Base-by-base conservation (phyloP, 2,329 filamentous ascomycete species). In the Chaetoscypha palmicola region DNA sequence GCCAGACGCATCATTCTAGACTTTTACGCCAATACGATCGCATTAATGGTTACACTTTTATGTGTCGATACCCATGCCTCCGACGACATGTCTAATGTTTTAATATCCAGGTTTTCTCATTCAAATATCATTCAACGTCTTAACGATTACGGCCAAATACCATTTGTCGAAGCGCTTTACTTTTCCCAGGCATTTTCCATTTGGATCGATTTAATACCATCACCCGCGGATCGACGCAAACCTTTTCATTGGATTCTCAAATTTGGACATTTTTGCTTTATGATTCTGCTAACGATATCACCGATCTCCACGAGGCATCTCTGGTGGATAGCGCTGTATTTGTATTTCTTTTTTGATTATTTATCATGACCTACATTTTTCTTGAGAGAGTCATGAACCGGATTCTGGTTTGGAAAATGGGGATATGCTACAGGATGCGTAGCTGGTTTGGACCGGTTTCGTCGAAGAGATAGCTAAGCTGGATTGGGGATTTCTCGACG, bases 61-160 rank as follows among this genome's bases (percentile, higher is more conserved):
- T 22, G 30, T 39, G 36, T 40, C 36, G 23, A 5, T 17, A 22
- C 35, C 44, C 21, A 49, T 43, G 46, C 48, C 38, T 47, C 45
- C 40, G 41, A 54, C 50, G 49, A 54, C 16, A 44, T 35, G 41
- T 45, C 22, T 52, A 54, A 48, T 51, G 46, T 45, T 43, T 38
- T 46, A 46, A 44, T 45, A 36, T 22, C 31, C 24, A 47, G 17
- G 32, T 42, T 43, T 21, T 22, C 44, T 47, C 34, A 26, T 41
- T 30, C 32, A 35, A 42, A 35, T 45, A 30, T 23, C 16, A 24
- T 38, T 45, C 21, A 12, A 37, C 22, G 16, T 21, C 19, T 34
- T 45, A 32, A 47, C 41, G 45, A 44, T 44, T 38, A 47, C 40
- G 45, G 37, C 16, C 31, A 30, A 26, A 30, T 22, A 22, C 28